Percentiles rank a stretch among this genome's conserved stretches.
These are phyloP conservation scores for Saitoella complicata DNA, from an alignment of 805 yeast genomes.

Conservation along the genomic window DNA sequence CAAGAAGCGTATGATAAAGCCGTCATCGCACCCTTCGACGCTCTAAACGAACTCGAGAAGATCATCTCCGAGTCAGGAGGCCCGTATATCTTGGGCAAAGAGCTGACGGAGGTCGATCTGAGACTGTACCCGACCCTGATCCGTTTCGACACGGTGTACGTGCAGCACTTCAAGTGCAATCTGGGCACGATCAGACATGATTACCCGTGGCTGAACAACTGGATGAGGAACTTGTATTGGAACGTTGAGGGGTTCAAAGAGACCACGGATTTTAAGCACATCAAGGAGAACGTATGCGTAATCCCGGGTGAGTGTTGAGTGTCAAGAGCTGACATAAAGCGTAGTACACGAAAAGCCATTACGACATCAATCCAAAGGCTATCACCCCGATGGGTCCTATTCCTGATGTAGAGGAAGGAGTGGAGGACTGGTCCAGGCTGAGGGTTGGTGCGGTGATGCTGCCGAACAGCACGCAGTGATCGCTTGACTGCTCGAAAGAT, in stretches of 20 bases:
- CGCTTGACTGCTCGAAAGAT: no score
- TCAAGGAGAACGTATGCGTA: conserved; percentile 83
- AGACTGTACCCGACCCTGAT: conserved; percentile 74
- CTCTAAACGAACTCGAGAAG: conserved; percentile 55
- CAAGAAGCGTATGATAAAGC: conserved; percentile 69
- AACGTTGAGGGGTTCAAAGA: conserved; percentile 48
- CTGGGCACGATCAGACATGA: conserved; percentile 61
- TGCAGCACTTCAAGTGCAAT: conserved; percentile 91
- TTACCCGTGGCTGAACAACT: conserved; percentile 61
- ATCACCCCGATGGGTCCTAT: conserved; percentile 83
- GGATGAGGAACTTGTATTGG: conserved; percentile 81
- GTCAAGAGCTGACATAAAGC: no score
- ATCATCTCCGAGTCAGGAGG: conserved; percentile 55
- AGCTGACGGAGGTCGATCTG: conserved; percentile 78
- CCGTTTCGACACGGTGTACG: conserved; percentile 85
- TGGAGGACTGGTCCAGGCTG: no score
- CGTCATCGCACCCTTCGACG: conserved; percentile 53
- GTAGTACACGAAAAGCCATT: conserved; percentile 45
- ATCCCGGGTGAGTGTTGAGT: conserved; percentile 33
- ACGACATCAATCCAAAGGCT: conserved; percentile 59
- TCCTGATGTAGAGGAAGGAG: conserved; percentile 39
- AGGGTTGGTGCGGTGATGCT: no score
- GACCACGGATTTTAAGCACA: conserved; percentile 78
- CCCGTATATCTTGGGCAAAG: conserved; percentile 40
- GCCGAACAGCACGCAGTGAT: no score